Conservation (phyloP, 345 rosid species). For the Syzygium aqueum region DNA sequence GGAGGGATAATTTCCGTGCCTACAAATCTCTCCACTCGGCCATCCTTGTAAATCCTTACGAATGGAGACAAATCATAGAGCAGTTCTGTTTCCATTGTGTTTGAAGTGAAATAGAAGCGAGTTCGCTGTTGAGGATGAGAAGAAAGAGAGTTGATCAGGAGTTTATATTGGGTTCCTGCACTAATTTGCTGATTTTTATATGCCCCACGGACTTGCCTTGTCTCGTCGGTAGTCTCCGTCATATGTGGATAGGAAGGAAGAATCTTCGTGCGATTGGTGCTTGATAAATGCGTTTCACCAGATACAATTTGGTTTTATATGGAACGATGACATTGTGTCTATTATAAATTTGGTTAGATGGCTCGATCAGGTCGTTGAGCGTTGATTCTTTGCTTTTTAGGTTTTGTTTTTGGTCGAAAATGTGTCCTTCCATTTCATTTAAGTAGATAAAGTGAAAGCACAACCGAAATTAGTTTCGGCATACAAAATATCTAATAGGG, state of each 20-base stretch:
- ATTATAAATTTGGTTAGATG: not conserved
- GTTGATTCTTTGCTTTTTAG: not conserved
- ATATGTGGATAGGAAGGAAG: not conserved
- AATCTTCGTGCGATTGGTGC: not conserved
- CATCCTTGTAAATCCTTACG: constrained; percentile 18
- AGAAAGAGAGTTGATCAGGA: not conserved
- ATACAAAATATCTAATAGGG: no score
- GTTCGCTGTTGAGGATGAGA: not conserved
- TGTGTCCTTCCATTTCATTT: no score
- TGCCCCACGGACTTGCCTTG: not conserved
- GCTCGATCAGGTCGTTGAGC: not conserved
- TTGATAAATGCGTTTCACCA: not conserved
- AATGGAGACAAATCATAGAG: constrained; percentile 9
- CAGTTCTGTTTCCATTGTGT: constrained; percentile 1
- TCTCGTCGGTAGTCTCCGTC: not conserved
- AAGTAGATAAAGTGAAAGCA: no score
- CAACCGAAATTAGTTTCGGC: no score
- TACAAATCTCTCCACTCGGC: constrained; percentile 19
- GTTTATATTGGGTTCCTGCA: not conserved
- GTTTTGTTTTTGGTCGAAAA: no score
- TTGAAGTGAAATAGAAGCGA: not conserved
- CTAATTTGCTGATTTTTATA: not conserved
- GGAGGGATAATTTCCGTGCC: constrained; percentile 14
- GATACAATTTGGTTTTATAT: not conserved
- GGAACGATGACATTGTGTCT: not conserved